These are phyloP conservation scores for Scheffersomyces segobiensis DNA, from an alignment of 1,139 yeast species.

Conservation along the genomic window DNA sequence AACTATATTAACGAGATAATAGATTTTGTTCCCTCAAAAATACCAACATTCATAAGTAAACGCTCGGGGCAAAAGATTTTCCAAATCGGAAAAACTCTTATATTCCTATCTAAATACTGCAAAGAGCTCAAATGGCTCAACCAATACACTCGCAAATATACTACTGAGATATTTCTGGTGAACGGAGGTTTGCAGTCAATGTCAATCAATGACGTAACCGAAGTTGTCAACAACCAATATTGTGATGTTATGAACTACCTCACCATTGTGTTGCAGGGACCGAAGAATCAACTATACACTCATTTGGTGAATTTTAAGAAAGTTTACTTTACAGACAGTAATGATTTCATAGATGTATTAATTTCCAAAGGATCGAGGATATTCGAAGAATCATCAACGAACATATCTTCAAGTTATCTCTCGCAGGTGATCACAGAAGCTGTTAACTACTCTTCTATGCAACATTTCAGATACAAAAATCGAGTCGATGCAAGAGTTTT, in stretches of 20 bases:
- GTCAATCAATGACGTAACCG: constrained; percentile 26
- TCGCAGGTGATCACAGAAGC: constrained; percentile 69
- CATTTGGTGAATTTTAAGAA: constrained; percentile 65
- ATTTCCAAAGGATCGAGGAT: constrained; percentile 56
- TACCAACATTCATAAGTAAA: constrained; percentile 56
- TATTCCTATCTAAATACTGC: constrained; percentile 67
- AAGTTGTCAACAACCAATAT: constrained; percentile 52
- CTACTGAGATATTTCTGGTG: constrained; percentile 26
- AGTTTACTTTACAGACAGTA: constrained; percentile 68
- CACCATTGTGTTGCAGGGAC: constrained; percentile 47
- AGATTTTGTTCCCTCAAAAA: constrained; percentile 33
- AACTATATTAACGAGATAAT: constrained; percentile 40
- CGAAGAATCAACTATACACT: constrained; percentile 47
- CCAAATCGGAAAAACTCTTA: constrained; percentile 78
- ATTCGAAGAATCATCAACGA: constrained; percentile 61
- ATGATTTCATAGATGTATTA: constrained; percentile 74
- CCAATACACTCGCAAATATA: constrained; percentile 37
- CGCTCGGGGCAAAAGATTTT: constrained; percentile 56
- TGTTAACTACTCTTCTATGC: constrained; percentile 61
- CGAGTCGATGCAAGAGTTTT: constrained; percentile 81
- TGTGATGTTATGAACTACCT: constrained; percentile 57
- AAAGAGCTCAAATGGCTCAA: constrained; percentile 60
- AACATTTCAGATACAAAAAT: constrained; percentile 32
- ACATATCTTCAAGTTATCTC: constrained; percentile 65
- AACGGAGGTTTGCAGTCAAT: constrained; percentile 35